Evolutionary conservation across 2,329 filamentous ascomycete species (phyloP).

Genomic region (Sporothrix pallida): DNA sequence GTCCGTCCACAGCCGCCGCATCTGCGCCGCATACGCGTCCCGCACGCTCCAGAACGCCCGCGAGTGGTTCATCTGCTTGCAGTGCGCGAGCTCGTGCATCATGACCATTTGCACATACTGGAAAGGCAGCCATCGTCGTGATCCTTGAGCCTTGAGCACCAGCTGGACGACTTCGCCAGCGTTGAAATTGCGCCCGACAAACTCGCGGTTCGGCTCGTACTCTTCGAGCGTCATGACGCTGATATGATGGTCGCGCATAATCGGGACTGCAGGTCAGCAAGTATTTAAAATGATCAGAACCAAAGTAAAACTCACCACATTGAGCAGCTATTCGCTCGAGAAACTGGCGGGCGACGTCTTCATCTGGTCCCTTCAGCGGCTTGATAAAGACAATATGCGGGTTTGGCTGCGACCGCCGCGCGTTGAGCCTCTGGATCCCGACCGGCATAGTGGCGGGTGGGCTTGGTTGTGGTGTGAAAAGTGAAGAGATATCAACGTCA

Average conservation of each 20-base stretch:
- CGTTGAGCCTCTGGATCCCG: slow-evolving; percentile 80
- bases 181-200: slow-evolving; percentile 89
- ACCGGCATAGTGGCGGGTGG: slow-evolving; percentile 66
- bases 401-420: slow-evolving; percentile 75
- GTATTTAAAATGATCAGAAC: not conserved
- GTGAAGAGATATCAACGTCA: not conserved
- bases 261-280: slow-evolving; percentile 56
- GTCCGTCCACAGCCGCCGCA: slow-evolving; percentile 72
- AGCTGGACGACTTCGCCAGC: slow-evolving; percentile 86
- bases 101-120: slow-evolving; percentile 90
- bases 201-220: slow-evolving; percentile 79
- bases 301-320: slow-evolving; percentile 59
- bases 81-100: slow-evolving; percentile 91
- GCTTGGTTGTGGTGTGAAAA: not conserved
- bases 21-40: slow-evolving; percentile 72
- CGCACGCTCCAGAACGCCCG: slow-evolving; percentile 80
- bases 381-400: slow-evolving; percentile 84
- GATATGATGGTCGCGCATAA: slow-evolving; percentile 71
- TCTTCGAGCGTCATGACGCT: slow-evolving; percentile 77
- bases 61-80: slow-evolving; percentile 90
- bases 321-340: slow-evolving; percentile 80
- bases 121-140: slow-evolving; percentile 77
- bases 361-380: slow-evolving; percentile 69
- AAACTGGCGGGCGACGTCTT: slow-evolving; percentile 69
- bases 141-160: slow-evolving; percentile 71